Evolutionary conservation across 2,329 filamentous ascomycete species (phyloP), one percentile per base, ranked within the genome.

Genomic region (Plectosphaerella cucumerina): DNA sequence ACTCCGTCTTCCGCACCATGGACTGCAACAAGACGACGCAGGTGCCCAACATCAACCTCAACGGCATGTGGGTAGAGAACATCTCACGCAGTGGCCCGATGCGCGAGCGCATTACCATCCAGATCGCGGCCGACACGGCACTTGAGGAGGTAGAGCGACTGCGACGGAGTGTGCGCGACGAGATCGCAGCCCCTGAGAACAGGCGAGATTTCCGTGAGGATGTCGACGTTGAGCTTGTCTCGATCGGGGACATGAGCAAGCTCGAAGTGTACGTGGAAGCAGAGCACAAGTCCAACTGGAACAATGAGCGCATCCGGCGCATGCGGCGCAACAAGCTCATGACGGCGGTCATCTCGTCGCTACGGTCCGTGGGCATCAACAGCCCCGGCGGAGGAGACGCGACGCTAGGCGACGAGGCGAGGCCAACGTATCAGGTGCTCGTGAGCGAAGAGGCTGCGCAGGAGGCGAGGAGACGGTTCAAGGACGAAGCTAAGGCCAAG

Each of bases 281-380:
- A 63, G 84, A 87, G 63, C 91, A 97, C 77, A 97, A 97, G 72
- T 90, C 86, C 52, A 94, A 93, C 71, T 93, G 89, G 89, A 83
- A 90, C 59, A 90, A 97, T 68, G 93, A 96, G 59, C 78, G 82
- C 1, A 80, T 97, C 39, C 87, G 92, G 39, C 85, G 86, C n/a
- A 81, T 86, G 6, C 84, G 92, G 48, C 85, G 93, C 53, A 95
- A 89, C 66, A 97, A 96, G 70, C 97, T 99, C 73, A 96, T 97
- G 85, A 96, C 92, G 64, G 94, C 94, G 1, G 76, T 99, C 52
- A 85, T 94, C 5, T 70, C 91, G 10, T 91, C 93, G 3, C 74
- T 97, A 52, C 89, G 90, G 70, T 90, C 87, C 71, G 80, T 99
- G 18, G 93, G 92, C 10, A 93, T 99, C 63, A 81, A 90, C 60